Evolutionary conservation across 306 rosid genomes (phyloP), one percentile per base, ranked within the genome.

Genomic region (Lotus japonicus): DNA sequence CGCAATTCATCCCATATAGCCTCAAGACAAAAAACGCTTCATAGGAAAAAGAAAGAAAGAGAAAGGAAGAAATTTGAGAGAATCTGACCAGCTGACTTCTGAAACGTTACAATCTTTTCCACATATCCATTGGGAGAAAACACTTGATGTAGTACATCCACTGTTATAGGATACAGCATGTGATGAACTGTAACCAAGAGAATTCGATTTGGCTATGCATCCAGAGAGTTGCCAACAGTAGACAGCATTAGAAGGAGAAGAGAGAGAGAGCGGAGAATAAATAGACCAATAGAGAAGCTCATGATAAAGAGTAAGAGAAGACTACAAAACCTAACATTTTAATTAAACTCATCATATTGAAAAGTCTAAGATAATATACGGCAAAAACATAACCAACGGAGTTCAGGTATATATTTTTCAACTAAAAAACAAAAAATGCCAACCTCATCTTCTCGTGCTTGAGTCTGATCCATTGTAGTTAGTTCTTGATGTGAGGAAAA

Each of bases 21-120:
- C 38, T 3, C 74, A 63, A 65, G 58, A 66, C 59, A 41, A 56
- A 58, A 58, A 74, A 41, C 63, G 23, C 46, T 68, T 53, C 57
- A 68, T 35, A 72, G 58, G 67, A 80, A 79, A 79, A 62, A 83
- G 81, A 83, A 80, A 68, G 66, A 74, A 68, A 84, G 89, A 90
- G 81, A 83, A 80, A 68, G 66, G 69, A 68, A 84, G 89, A 90
- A 86, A 82, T 84, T 90, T 81, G 79, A 80, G 81, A 80, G 88
- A 84, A 80, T 89, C 98, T 90, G 91, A 95, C 99, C 99, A 83
- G 97, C 99, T 75, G 99, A 90, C 96, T 90, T 95, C 97, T 95
- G 97, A 80, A 95, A 95, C 6, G 97, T 95, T 74, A 95, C 99
- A 75, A 95, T 85, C 95, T 95, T 95, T 87, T 95, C 97, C 77